These are phyloP conservation scores for Bipolaris sorokiniana DNA, from an alignment of 2,329 filamentous ascomycete species.

Conservation along the genomic window DNA sequence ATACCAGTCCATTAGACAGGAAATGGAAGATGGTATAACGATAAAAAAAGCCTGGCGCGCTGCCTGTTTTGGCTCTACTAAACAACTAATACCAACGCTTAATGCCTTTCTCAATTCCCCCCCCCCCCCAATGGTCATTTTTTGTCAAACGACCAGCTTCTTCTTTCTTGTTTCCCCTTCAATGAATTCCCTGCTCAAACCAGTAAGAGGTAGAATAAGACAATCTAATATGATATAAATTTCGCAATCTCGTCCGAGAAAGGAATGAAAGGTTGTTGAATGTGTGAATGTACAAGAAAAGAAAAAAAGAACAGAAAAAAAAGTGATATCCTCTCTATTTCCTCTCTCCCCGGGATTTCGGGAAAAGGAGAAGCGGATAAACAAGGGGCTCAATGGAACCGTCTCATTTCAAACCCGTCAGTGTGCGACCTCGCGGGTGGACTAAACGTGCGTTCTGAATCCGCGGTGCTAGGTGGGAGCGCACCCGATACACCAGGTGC, in stretches of 20 bases:
- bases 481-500: conserved; percentile 32
- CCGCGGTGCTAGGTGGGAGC: conserved; percentile 27
- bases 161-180: neutral
- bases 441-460: conserved; percentile 30
- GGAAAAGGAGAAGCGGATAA: neutral
- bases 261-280: neutral
- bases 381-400: conserved; percentile 23
- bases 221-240: neutral
- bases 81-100: neutral
- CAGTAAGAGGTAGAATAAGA: no score
- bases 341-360: neutral
- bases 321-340: neutral
- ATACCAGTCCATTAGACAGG: no score
- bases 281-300: neutral
- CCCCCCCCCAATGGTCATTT: no score
- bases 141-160: neutral
- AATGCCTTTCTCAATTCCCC: neutral
- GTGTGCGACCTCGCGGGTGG: conserved; percentile 35
- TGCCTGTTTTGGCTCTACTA: conserved; percentile 2
- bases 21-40: no score
- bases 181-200: neutral
- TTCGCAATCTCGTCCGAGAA: neutral
- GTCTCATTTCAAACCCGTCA: conserved; percentile 45
- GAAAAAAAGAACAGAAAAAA: neutral
- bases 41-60: conserved; percentile 1